Evolutionary conservation across 768 basidiomycete species (phyloP), one percentile per base, ranked within the genome.

Genomic region (Russula olivacea): DNA sequence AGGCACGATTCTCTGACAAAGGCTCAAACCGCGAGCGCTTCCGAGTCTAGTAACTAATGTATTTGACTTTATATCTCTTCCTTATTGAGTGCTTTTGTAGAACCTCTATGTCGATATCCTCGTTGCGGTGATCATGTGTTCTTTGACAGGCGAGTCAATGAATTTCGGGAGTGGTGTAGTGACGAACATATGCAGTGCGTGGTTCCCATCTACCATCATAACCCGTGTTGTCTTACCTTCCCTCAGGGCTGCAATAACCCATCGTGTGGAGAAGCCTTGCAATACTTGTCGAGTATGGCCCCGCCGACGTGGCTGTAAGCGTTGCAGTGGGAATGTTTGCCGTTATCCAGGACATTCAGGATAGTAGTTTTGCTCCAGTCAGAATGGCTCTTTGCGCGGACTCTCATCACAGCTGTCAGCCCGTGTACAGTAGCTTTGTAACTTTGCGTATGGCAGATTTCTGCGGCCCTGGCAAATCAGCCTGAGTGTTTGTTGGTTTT

Each of bases 91-190:
- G 11, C 21, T 17, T 17, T 40, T 4, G n/a, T 55, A 61, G 61
- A 5, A 15, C 38, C 40, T 19, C 0, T 5, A 7, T 61, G 61
- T 28, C 30, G 61, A 25, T n/a, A 30, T 4, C 55, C 49, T 11
- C 1, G 4, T 23, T 62, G 61, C 48, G 30, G 25, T 11, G 19
- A 3, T 8, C 30, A 10, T 15, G 21, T 45, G n/a, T 57, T 51
- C 40, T 45, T 51, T 12, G 61, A 62, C 41, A 23, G 49, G 28
- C 55, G 30, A 0, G 3, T 45, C 55, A 21, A 36, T 45, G 48
- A 56, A 28, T 25, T 21, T 14, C 41, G 61, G 30, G 61, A 62
- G 48, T 62, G 55, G 55, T 62, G 61, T n/a, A 51, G 61, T 23
- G 28, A 41, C 1, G 10, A 21, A 21, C 61, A 62, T 15, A 62